These are phyloP conservation scores for Quercus bicolor DNA, from an alignment of 306 rosid species.

Conservation along the genomic window DNA sequence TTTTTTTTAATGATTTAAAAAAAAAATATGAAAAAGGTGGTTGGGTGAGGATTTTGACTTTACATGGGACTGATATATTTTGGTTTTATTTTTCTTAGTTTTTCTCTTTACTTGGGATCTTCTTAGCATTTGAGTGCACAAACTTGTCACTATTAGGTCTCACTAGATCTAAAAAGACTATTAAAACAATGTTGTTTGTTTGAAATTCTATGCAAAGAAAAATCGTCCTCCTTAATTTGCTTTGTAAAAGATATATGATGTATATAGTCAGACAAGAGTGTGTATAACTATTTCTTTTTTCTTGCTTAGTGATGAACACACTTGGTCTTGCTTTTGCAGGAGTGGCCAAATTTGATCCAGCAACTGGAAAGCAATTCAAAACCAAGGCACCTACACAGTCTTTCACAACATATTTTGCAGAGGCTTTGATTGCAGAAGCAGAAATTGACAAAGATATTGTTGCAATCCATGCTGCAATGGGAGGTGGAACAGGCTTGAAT, in stretches of 20 bases:
- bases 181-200: neutral
- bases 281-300: neutral
- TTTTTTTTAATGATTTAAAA: neutral
- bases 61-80: neutral
- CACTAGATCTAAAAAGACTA: neutral
- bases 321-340: constrained; percentile 49
- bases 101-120: neutral
- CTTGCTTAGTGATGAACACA: neutral
- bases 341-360: constrained; percentile 85
- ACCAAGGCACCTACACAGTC: constrained; percentile 63
- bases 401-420: constrained; percentile 89
- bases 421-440: constrained; percentile 97
- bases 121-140: neutral
- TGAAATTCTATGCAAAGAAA: neutral
- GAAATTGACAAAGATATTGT: constrained; percentile 75
- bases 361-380: constrained; percentile 89
- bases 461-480: constrained; percentile 99
- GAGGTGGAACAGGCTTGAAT: constrained; percentile 99
- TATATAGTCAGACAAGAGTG: neutral
- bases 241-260: neutral
- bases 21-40: neutral
- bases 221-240: neutral
- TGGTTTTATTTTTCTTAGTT: neutral
- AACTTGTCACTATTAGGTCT: neutral
- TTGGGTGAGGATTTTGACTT: neutral